These are phyloP conservation scores for Eucalyptus regnans DNA, from an alignment of 345 rosid genomes.

Conservation along the genomic window DNA sequence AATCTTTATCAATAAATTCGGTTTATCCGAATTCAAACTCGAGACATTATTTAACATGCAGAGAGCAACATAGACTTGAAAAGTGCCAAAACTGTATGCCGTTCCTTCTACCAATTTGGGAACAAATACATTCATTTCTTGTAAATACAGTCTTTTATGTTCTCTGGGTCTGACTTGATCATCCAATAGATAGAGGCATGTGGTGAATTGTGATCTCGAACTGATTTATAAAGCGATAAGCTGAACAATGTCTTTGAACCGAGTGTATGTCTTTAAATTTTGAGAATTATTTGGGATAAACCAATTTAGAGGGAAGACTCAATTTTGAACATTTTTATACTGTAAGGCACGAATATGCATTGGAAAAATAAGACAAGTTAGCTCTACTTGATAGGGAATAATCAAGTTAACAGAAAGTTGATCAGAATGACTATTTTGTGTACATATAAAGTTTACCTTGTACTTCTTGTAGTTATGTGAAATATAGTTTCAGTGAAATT, in stretches of 20 bases:
- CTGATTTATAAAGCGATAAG: not conserved
- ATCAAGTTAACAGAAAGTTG: not conserved
- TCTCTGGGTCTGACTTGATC: not conserved
- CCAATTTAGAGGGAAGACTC: not conserved
- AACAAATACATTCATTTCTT: not conserved
- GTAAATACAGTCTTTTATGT: not conserved
- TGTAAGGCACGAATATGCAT: not conserved
- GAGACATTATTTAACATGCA: no score
- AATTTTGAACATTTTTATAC: not conserved
- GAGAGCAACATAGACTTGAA: not conserved
- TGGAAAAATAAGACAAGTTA: not conserved
- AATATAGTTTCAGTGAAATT: no score
- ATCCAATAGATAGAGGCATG: not conserved
- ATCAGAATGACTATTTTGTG: not conserved
- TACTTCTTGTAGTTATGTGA: no score
- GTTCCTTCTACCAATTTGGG: not conserved
- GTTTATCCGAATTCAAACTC: no score
- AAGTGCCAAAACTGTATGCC: not conserved
- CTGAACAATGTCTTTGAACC: not conserved
- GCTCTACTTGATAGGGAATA: not conserved
- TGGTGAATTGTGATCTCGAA: not conserved
- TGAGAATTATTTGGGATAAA: not conserved
- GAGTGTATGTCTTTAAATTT: not conserved
- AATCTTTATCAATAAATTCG: no score
- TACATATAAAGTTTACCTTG: no score